Evolutionary conservation across 169 alveolate species (phyloP).

Genomic region (Perkinsus marinus): DNA sequence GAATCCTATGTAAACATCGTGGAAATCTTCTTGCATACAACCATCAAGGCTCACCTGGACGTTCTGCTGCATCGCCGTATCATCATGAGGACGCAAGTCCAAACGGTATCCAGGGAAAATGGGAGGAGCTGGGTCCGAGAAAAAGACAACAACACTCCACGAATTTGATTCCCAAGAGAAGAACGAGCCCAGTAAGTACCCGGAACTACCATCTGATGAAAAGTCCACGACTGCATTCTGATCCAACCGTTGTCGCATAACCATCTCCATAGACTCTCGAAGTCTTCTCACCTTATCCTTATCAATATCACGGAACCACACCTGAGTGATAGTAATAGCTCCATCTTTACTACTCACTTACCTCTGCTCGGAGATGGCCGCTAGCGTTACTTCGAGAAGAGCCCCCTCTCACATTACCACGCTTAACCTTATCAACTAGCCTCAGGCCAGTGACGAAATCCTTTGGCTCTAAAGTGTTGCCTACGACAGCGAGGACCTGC

Average conservation of each 20-base stretch:
- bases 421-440: constrained; percentile 16
- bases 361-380: not conserved
- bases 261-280: not conserved
- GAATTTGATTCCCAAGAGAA: not conserved
- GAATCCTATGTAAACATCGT: not conserved
- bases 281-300: not conserved
- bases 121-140: not conserved
- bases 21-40: not conserved
- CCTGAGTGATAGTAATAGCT: not conserved
- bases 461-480: constrained; percentile 7
- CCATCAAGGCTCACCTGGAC: not conserved
- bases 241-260: not conserved
- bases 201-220: not conserved
- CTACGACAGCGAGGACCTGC: constrained; percentile 10
- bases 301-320: not conserved
- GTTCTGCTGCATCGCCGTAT: not conserved
- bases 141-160: no score
- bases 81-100: not conserved
- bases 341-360: not conserved
- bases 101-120: not conserved
- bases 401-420: constrained; percentile 6
- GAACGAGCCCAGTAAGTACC: not conserved
- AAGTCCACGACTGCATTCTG: not conserved
- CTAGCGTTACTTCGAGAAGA: not conserved
- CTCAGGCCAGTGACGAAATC: constrained; percentile 19